Evolutionary conservation across 441 rosid genomes (phyloP).

Genomic region (Euphorbia corollata): DNA sequence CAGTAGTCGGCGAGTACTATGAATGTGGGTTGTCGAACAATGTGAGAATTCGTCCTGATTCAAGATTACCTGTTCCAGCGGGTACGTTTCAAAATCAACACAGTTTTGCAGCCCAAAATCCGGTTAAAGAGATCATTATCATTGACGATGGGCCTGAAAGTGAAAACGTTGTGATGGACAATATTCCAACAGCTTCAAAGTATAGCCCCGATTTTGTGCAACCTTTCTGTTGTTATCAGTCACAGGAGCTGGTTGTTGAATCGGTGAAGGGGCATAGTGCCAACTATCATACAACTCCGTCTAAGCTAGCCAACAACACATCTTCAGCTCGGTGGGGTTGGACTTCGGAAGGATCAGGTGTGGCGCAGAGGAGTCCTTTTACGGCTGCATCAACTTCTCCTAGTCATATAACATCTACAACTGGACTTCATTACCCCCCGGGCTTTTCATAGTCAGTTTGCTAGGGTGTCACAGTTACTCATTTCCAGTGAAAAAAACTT

Average conservation of each 20-base stretch:
- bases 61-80: conserved; percentile 19
- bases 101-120: conserved; percentile 23
- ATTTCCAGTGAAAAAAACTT: not conserved
- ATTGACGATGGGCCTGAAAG: conserved; percentile 48
- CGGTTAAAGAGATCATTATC: conserved; percentile 40
- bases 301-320: conserved; percentile 25
- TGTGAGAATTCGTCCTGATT: conserved; percentile 23
- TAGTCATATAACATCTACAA: conserved; percentile 19
- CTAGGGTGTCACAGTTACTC: conserved; percentile 5
- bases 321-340: conserved; percentile 35
- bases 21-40: conserved; percentile 25
- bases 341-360: conserved; percentile 32
- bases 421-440: conserved; percentile 28
- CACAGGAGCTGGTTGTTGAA: conserved; percentile 22
- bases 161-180: conserved; percentile 21
- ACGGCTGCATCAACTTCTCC: conserved; percentile 28
- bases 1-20: conserved; percentile 21
- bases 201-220: conserved; percentile 19
- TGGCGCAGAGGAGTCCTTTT: conserved; percentile 31
- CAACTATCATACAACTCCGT: conserved; percentile 21
- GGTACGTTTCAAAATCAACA: conserved; percentile 26
- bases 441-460: conserved; percentile 30
- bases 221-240: conserved; percentile 30
- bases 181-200: conserved; percentile 19
- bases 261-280: conserved; percentile 19